Evolutionary conservation across 1,284 basidiomycete species (phyloP), one percentile per base, ranked within the genome.

Genomic region (Gymnopus androsaceus): DNA sequence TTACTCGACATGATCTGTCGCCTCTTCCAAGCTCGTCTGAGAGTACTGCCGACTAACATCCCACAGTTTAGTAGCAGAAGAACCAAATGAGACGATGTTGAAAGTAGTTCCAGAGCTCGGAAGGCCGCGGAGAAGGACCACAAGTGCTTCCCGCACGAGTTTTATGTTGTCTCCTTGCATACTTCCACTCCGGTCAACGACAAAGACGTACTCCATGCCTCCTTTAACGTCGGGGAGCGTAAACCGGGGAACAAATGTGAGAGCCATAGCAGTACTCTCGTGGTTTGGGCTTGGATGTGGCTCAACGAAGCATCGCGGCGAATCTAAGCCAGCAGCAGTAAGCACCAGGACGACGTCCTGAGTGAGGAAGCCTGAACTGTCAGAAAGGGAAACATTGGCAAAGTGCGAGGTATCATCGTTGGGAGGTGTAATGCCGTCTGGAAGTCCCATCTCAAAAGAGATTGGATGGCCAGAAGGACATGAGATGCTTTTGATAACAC

Each of bases 381-480:
- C 54, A 6, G 33, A 27, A 1, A 59, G 42, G 21, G 54, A 33
- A 3, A 55, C 48, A 4, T 30, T 40, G 42, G 46, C 48, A 19
- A 51, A 52, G 30, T 51, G 54, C 14, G 54, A 51, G 14, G 27
- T 23, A 14, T 45, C 31, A 2, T 31, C 36, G n/a, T 17, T 19
- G 4, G 19, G 38, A 42, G 48, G 25, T 30, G 34, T 27, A 30
- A 59, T 15, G 23, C 42, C 49, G 37, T 55, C 50, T 23, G 50
- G 50, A 17, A 30, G 42, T 15, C 45, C 58, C 3, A 57, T 51
- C 14, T 59, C 45, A 25, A 52, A 31, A 6, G 25, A 34, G 9
- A 59, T 54, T 19, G 51, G 46, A 50, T 57, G 58, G 15, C 50
- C 55, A 1, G 55, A 57, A 2, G 54, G 54, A 31, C 55, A 59